These are phyloP conservation scores for Candida neerlandica DNA, from an alignment of 1,139 yeast species.

Conservation along the genomic window DNA sequence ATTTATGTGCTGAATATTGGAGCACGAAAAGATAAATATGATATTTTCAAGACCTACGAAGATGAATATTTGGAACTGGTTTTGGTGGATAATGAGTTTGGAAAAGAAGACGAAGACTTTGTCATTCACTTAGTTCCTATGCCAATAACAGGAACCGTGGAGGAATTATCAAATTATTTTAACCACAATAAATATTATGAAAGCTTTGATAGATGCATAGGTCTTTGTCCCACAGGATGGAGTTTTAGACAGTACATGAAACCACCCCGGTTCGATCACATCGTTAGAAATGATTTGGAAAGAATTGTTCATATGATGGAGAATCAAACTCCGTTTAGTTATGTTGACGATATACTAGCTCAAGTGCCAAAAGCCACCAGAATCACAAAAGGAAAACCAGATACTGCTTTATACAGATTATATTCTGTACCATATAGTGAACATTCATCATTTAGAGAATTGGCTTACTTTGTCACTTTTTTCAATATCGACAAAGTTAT, in stretches of 20 bases:
- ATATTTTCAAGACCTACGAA: conserved; percentile 38
- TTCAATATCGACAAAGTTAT: conserved; percentile 56
- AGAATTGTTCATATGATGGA: conserved; percentile 22
- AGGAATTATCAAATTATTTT: conserved; percentile 51
- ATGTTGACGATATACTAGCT: conserved; percentile 32
- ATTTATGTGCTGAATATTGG: conserved; percentile 52
- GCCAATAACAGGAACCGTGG: conserved; percentile 41
- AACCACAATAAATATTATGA: conserved; percentile 48
- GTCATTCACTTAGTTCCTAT: conserved; percentile 75
- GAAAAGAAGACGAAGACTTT: conserved; percentile 45
- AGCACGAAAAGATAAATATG: conserved; percentile 50
- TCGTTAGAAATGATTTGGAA: conserved; percentile 4
- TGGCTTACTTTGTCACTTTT: conserved; percentile 61
- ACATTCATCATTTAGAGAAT: conserved; percentile 86
- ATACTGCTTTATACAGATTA: conserved; percentile 40
- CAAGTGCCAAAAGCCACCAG: conserved; percentile 27
- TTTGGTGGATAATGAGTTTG: conserved; percentile 35
- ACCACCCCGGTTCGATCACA: conserved; percentile 1
- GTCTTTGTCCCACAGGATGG: conserved; percentile 89
- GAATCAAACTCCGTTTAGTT: conserved; percentile 27
- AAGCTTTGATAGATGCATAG: conserved; percentile 59
- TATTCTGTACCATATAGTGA: conserved; percentile 86
- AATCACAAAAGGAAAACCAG: conserved; percentile 25
- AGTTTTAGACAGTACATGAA: conserved; percentile 38
- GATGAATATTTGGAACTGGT: conserved; percentile 35